A percentile compares a stretch with the other conserved stretches of the same genome.
Conservation (phyloP, 306 rosid species). For the Sindora glabra region DNA sequence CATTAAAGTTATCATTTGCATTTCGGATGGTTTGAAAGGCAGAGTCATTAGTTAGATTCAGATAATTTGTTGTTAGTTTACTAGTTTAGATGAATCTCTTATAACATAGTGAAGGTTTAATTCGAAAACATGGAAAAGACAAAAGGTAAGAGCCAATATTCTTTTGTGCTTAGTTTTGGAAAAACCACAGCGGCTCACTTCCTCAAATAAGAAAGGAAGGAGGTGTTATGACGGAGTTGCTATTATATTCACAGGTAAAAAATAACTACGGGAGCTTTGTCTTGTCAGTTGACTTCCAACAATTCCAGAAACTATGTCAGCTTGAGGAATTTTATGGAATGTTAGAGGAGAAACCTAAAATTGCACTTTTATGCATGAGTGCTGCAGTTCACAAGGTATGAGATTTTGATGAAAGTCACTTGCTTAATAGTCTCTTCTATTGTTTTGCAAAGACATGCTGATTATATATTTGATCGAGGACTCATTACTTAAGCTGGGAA, state of each 20-base stretch:
- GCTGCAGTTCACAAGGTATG: constrained; percentile 72
- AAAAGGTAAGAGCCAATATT: not conserved
- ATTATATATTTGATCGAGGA: constrained; percentile 4
- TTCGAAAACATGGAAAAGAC: not conserved
- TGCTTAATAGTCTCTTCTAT: not conserved
- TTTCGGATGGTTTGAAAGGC: not conserved
- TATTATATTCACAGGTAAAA: constrained; percentile 31
- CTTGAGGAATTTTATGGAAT: constrained; percentile 42
- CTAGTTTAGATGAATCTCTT: not conserved
- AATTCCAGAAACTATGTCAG: constrained; percentile 36
- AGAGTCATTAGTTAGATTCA: not conserved
- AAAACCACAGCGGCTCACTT: not conserved
- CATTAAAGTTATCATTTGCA: not conserved
- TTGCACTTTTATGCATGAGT: constrained; percentile 64
- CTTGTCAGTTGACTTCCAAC: constrained; percentile 63
- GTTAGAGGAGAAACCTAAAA: constrained; percentile 62
- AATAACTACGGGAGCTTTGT: constrained; percentile 37
- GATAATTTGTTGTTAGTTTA: no score
- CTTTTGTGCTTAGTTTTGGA: not conserved
- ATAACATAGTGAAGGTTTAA: not conserved
- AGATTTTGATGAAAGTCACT: not conserved
- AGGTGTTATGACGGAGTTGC: no score
- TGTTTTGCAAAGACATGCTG: not conserved
- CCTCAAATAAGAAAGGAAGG: not conserved
- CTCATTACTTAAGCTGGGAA: constrained; percentile 15